phyloP scores from a whole-genome alignment of 2,329 filamentous ascomycete genomes.

The Exophiala xenobiotica region DNA sequence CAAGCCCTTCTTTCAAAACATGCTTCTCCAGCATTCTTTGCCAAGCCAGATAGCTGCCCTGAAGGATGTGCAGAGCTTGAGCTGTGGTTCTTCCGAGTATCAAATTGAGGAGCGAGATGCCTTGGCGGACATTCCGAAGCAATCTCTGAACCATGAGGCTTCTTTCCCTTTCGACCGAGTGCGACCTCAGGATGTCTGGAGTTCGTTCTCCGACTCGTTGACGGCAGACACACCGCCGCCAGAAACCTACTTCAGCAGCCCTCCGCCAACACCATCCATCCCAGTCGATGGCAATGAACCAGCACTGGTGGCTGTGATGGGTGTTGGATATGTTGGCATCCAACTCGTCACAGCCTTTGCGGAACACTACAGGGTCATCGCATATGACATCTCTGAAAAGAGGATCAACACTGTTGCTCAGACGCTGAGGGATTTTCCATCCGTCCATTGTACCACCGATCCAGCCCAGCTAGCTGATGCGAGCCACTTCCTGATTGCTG shows the following conservation, averaged over 20 bases:
- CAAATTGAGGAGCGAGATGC: background rate
- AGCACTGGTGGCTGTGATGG: slow-evolving; percentile 4
- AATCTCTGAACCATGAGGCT: background rate
- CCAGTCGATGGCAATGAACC: background rate
- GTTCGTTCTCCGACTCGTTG: background rate
- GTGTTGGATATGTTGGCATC: slow-evolving; percentile 15
- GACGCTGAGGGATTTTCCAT: background rate
- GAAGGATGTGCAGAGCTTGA: background rate
- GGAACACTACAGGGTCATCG: slow-evolving; percentile 10
- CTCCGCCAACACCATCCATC: background rate
- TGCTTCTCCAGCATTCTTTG: background rate
- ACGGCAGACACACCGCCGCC: background rate
- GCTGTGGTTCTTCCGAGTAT: background rate
- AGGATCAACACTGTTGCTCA: background rate
- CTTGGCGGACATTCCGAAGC: background rate
- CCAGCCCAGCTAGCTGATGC: slow-evolving; percentile 2
- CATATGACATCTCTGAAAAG: slow-evolving; percentile 5
- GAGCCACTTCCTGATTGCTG: slow-evolving; percentile 15
- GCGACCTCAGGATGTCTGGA: background rate
- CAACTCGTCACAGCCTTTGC: slow-evolving; percentile 7
- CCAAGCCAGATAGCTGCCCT: background rate
- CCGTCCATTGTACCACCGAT: background rate
- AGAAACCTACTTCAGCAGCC: background rate
- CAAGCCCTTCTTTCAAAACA: background rate
- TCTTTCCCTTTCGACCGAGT: background rate